Evolutionary conservation across 2,329 filamentous ascomycete genomes (phyloP).

Genomic region (Aspergillus ustus): DNA sequence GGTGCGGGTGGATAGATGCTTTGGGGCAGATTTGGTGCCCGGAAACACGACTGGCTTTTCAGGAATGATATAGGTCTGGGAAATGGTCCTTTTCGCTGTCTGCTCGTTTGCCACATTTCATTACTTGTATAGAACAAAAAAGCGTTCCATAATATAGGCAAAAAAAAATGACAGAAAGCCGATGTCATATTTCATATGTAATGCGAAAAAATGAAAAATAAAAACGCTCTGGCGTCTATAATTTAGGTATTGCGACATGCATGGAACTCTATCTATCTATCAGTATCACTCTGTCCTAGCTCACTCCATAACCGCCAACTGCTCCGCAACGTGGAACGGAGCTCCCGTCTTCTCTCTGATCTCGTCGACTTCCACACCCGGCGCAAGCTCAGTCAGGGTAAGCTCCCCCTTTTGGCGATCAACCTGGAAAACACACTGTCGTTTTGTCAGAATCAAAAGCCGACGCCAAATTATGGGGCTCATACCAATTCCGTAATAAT

Average conservation of each 20-base stretch:
- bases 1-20: no score
- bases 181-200: no score
- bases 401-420: slow-evolving; percentile 60
- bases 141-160: no score
- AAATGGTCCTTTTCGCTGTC: no score
- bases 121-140: no score
- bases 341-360: slow-evolving; percentile 73
- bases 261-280: not conserved
- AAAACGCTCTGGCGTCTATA: no score
- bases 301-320: slow-evolving; percentile 57
- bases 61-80: no score
- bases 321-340: slow-evolving; percentile 64
- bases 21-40: no score
- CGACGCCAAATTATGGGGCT: slow-evolving; percentile 21
- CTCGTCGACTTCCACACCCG: slow-evolving; percentile 70
- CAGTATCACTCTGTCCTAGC: not conserved
- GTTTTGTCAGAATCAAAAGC: slow-evolving; percentile 1
- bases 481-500: slow-evolving; percentile 75
- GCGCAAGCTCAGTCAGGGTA: slow-evolving; percentile 68
- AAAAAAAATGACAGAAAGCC: no score
- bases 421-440: slow-evolving; percentile 73
- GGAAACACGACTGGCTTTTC: no score
- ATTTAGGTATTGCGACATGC: not conserved
- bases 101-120: no score
- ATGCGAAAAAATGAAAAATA: no score